Evolutionary conservation across 495 filamentous ascomycete species (phyloP).

Genomic region (Aspergillus diversus): DNA sequence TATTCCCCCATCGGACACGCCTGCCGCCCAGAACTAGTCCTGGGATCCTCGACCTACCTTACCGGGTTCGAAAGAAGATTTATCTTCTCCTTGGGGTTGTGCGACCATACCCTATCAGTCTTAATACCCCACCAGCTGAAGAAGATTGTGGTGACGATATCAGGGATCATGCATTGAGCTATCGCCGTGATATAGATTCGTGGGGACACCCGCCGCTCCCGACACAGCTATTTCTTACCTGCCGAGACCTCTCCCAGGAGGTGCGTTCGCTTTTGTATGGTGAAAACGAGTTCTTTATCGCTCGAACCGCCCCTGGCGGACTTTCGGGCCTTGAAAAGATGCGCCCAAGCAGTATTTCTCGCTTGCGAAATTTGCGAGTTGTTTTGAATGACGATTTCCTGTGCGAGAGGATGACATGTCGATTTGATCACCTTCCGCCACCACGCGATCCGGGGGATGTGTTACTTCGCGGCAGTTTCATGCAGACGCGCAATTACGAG

Average conservation of each 20-base stretch:
- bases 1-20: neutral
- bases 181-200: neutral
- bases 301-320: neutral
- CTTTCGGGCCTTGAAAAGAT: neutral
- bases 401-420: neutral
- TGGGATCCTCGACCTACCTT: neutral
- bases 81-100: neutral
- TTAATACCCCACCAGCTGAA: neutral
- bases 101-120: neutral
- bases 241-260: neutral
- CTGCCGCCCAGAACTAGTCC: neutral
- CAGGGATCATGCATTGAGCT: neutral
- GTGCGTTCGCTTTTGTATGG: neutral
- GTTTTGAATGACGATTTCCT: neutral
- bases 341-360: neutral
- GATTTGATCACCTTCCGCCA: no score
- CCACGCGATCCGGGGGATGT: neutral
- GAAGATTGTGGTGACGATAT: neutral
- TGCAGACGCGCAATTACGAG: neutral
- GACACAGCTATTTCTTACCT: neutral
- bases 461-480: neutral
- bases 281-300: neutral
- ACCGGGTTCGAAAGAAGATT: neutral
- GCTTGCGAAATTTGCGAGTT: neutral
- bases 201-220: neutral